phyloP scores from a whole-genome alignment of 805 yeast species.

The Komagataella ulmi region DNA sequence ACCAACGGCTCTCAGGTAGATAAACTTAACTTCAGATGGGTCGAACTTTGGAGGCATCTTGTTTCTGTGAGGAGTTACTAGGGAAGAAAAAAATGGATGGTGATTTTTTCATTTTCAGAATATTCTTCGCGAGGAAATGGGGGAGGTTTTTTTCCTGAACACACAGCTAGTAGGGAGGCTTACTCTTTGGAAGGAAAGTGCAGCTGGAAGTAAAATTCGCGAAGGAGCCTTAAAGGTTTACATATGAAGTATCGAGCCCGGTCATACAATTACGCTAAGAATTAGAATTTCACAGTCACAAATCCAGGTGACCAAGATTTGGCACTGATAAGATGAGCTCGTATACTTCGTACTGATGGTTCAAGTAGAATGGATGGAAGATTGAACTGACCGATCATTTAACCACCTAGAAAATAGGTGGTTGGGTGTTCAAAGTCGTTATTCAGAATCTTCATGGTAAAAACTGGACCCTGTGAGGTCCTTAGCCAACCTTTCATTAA shows the following conservation, averaged over 20 bases:
- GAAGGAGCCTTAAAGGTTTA: background rate
- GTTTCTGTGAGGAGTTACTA: slow-evolving; percentile 1
- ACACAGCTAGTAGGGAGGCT: background rate
- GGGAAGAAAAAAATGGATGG: background rate
- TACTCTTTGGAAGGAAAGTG: background rate
- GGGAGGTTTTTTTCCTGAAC: background rate
- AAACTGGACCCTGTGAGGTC: no score
- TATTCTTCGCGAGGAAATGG: background rate
- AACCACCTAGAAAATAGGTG: no score
- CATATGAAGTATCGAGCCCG: background rate
- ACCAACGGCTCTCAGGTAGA: slow-evolving; percentile 99
- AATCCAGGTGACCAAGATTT: background rate
- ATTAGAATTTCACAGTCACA: background rate
- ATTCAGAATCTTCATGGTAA: no score
- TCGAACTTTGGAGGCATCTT: slow-evolving; percentile 97
- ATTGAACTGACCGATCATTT: no score
- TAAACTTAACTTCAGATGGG: slow-evolving; percentile 95
- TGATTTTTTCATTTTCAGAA: background rate
- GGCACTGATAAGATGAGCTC: background rate
- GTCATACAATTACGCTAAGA: background rate
- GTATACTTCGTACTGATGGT: background rate
- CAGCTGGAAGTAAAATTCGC: background rate
- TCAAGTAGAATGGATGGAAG: no score
- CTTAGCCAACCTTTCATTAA: background rate
- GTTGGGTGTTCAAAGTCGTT: no score